Base-by-base conservation (phyloP, 2,329 filamentous ascomycete genomes). In the Orbilia quercus region DNA sequence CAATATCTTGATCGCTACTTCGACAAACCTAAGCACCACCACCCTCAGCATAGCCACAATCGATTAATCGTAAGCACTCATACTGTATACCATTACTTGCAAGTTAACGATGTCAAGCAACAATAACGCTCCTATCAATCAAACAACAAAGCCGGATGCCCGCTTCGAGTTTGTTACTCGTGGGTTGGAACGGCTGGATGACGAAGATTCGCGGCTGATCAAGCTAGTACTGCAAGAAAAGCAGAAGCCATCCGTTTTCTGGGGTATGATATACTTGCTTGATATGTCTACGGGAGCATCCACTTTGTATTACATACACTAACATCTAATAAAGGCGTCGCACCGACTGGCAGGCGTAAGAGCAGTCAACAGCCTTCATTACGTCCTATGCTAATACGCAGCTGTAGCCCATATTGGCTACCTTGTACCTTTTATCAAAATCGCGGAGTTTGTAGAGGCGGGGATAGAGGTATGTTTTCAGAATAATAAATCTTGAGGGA, bases 341-440 rank as follows among this genome's bases (percentile, higher is more conserved):
- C 42, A 6, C 42, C 55, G 2, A 59, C 55, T 0, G 22, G 57
- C 5, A 20, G 65, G 34, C 48, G 53, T 55, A 28, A 22, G 31
- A 28, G 25, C 16, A 20, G 42, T 12, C 25, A 44, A 51, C 48
- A 51, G 47, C 9, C 31, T 34, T 36, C 44, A 31, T 45, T 16
- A 42, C n/a, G 1, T 22, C 34, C 12, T 23, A n/a, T 20, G 14
- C 25, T 38, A 22, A 31, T 47, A 31, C 7, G 12, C 31, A 6
- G 6, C 16, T 11, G 14, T 16, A 57, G 66, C 57, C 16, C 66
- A 71, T 20, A 47, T 71, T 45, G 66, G 66, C 12, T 71, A 71
- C 44, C 28, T 58, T 2, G 50, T 71, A 14, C 40, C 57, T 3
- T 63, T 71, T 47, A 22, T 50, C 6, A 71, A 64, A 38, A 48